Evolutionary conservation across 345 rosid species (phyloP).

Genomic region (Turritis glabra): DNA sequence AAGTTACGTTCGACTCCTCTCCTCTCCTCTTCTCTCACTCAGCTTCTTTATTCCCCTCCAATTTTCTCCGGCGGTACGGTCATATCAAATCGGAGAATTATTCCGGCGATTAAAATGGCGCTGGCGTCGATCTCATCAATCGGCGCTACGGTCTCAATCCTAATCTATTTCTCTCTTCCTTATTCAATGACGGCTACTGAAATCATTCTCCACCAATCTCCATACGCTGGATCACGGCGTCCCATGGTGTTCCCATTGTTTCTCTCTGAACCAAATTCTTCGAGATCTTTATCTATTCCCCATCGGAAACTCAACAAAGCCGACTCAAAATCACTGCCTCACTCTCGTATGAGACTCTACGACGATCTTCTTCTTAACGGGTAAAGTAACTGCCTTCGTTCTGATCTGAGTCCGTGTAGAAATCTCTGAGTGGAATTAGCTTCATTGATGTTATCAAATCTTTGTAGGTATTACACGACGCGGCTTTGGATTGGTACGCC

Average conservation of each 20-base stretch:
- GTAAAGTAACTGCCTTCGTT: slow-evolving; percentile 30
- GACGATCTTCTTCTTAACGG: slow-evolving; percentile 93
- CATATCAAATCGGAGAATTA: background rate
- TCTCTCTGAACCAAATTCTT: slow-evolving; percentile 47
- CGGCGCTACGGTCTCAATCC: slow-evolving; percentile 24
- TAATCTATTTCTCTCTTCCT: slow-evolving; percentile 19
- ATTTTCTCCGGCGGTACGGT: background rate
- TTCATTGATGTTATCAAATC: background rate
- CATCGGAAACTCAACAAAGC: slow-evolving; percentile 66
- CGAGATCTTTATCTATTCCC: slow-evolving; percentile 35
- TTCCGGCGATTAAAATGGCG: slow-evolving; percentile 33
- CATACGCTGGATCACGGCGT: slow-evolving; percentile 37
- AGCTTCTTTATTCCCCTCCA: slow-evolving; percentile 9
- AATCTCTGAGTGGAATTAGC: no score
- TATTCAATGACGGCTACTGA: slow-evolving; percentile 32
- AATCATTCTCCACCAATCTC: slow-evolving; percentile 36
- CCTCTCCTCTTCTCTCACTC: background rate
- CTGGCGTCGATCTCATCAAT: slow-evolving; percentile 6
- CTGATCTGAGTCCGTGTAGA: background rate
- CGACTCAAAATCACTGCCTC: slow-evolving; percentile 40
- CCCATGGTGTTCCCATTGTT: slow-evolving; percentile 80
- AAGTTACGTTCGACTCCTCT: slow-evolving; percentile 3
- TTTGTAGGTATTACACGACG: slow-evolving; percentile 75
- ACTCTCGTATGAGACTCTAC: slow-evolving; percentile 88
- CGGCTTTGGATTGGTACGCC: slow-evolving; percentile 96